Evolutionary conservation across 2,329 filamentous ascomycete genomes (phyloP).

Genomic region (Microdochium nivale): DNA sequence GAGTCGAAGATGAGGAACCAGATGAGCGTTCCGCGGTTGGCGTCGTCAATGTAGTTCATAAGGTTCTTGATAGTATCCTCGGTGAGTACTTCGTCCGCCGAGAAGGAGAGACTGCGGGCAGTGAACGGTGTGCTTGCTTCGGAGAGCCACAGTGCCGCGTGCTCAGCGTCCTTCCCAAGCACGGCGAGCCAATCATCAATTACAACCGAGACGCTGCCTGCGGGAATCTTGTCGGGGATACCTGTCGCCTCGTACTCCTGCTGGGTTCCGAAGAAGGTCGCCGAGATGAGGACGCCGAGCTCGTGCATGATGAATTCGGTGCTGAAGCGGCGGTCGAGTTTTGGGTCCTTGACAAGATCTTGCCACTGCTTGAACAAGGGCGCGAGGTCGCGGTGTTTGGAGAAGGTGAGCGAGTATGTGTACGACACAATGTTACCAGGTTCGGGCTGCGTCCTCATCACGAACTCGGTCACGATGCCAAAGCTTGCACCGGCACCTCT

Average conservation of each 20-base stretch:
- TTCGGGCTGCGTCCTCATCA: conserved; percentile 45
- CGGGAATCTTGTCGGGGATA: conserved; percentile 38
- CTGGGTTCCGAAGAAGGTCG: conserved; percentile 51
- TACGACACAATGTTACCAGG: conserved; percentile 50
- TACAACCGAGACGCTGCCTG: conserved; percentile 31
- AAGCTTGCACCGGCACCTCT: conserved; percentile 48
- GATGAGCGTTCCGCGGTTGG: conserved; percentile 39
- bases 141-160: conserved; percentile 35
- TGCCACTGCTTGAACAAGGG: conserved; percentile 50
- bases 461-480: conserved; percentile 48
- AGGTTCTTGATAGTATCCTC: conserved; percentile 34
- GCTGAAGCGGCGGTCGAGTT: conserved; percentile 49
- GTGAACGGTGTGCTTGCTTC: conserved; percentile 43
- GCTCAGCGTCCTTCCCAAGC: conserved; percentile 42
- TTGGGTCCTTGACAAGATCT: conserved; percentile 40
- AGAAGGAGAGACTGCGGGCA: conserved; percentile 48
- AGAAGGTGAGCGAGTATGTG: conserved; percentile 43
- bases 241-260: conserved; percentile 44
- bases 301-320: conserved; percentile 46
- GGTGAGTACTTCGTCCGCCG: conserved; percentile 35
- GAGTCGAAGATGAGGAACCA: conserved; percentile 59
- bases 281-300: conserved; percentile 46
- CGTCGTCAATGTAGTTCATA: conserved; percentile 43
- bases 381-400: conserved; percentile 36
- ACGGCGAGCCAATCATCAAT: conserved; percentile 55